phyloP scores from a whole-genome alignment of 805 yeast species.

The Metschnikowia gelsemii region DNA sequence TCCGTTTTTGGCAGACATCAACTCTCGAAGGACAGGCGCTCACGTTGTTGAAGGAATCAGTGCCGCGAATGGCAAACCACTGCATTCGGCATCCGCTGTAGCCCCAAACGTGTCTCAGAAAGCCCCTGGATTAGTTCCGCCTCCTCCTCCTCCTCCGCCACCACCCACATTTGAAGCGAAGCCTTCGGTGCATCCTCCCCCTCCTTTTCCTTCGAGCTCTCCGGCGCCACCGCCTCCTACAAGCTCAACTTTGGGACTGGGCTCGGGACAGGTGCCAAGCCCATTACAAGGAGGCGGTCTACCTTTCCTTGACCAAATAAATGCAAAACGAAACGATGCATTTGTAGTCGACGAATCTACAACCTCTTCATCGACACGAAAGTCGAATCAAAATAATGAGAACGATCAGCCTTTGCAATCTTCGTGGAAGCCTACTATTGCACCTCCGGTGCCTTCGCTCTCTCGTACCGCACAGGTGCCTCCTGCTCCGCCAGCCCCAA shows the following conservation, averaged over 20 bases:
- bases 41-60: conserved; percentile 5
- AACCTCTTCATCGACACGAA: conserved; percentile 10
- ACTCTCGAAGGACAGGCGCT: conserved; percentile 14
- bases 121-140: conserved; percentile 21
- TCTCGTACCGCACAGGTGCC: conserved; percentile 35
- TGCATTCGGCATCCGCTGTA: background rate
- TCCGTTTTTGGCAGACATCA: conserved; percentile 21
- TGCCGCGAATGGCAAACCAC: background rate
- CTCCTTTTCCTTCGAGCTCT: conserved; percentile 21
- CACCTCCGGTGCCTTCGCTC: conserved; percentile 39
- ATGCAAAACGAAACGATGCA: conserved; percentile 47
- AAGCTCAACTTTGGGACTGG: conserved; percentile 20
- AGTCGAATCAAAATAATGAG: conserved; percentile 10
- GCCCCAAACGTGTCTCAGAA: background rate
- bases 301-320: conserved; percentile 52
- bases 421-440: conserved; percentile 3
- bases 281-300: conserved; percentile 37
- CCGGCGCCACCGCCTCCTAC: conserved; percentile 23
- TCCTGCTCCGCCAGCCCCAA: conserved; percentile 19
- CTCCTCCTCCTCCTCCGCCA: conserved; percentile 19
- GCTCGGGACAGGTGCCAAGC: conserved; percentile 19
- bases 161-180: conserved; percentile 20
- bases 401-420: conserved; percentile 17
- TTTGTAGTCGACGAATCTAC: conserved; percentile 41
- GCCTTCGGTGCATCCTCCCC: conserved; percentile 15